A percentile compares a stretch with the other conserved stretches of the same genome.
phyloP scores from a whole-genome alignment of 495 filamentous ascomycete genomes.

The Eremomyces bilateralis region DNA sequence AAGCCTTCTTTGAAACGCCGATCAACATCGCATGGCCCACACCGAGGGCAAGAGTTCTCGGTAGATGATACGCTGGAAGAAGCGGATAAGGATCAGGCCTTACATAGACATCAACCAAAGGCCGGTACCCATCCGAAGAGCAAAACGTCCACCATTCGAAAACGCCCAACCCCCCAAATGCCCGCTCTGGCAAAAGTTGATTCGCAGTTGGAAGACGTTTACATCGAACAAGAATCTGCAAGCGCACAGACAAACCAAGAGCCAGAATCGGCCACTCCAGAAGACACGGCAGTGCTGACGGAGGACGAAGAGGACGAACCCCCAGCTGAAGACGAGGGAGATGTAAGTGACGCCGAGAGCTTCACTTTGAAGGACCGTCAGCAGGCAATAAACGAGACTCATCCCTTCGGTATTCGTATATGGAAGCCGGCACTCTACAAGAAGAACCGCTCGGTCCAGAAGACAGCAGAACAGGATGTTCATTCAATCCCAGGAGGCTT shows the following conservation, averaged over 20 bases:
- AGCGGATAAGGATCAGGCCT: slow-evolving; percentile 37
- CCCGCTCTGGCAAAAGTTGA: slow-evolving; percentile 31
- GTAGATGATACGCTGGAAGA: slow-evolving; percentile 80
- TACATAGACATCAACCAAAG: too few species aligned
- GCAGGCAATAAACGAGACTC: slow-evolving; percentile 95
- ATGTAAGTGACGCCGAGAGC: slow-evolving; percentile 24
- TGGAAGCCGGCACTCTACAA: slow-evolving; percentile 99
- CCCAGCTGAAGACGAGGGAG: slow-evolving; percentile 20
- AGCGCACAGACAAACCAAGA: slow-evolving; percentile 11
- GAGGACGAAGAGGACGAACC: slow-evolving; percentile 15
- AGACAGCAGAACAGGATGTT: slow-evolving; percentile 90
- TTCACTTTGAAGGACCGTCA: slow-evolving; percentile 81
- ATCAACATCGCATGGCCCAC: slow-evolving; percentile 50
- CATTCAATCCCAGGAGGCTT: slow-evolving; percentile 82
- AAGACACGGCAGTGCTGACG: slow-evolving; percentile 14
- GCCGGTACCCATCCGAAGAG: too few species aligned
- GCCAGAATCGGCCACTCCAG: neutral
- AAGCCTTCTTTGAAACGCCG: slow-evolving; percentile 52
- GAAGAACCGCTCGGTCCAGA: slow-evolving; percentile 87
- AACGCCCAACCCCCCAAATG: slow-evolving; percentile 35
- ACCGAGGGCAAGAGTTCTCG: slow-evolving; percentile 75
- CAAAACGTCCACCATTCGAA: slow-evolving; percentile 39
- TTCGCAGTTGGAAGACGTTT: slow-evolving; percentile 14
- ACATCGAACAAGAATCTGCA: slow-evolving; percentile 6
- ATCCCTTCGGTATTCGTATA: slow-evolving; percentile 94